Percentiles rank a stretch among this genome's conserved stretches.
Conservation (phyloP, 2,329 filamentous ascomycete genomes). For the Rugonectria rugulosa region DNA sequence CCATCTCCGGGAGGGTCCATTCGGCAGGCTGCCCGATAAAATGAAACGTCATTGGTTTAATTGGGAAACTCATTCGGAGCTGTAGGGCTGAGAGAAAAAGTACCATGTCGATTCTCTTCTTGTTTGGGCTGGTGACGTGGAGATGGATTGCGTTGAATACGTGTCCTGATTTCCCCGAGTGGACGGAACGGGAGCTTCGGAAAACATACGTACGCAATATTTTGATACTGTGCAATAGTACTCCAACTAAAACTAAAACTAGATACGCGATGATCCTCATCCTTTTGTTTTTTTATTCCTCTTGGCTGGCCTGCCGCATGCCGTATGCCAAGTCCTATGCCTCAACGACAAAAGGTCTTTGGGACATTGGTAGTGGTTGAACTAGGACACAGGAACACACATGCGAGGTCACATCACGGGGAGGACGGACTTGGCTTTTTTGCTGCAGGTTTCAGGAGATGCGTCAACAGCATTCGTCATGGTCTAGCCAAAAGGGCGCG, state of each 20-base stretch:
- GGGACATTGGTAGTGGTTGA: too few species aligned
- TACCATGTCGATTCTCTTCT: not conserved
- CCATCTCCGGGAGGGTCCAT: constrained; percentile 25
- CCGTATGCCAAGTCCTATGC: not conserved
- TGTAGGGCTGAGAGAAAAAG: constrained; percentile 27
- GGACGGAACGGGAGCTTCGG: not conserved
- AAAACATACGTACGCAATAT: not conserved
- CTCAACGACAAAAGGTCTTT: not conserved
- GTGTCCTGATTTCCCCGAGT: constrained; percentile 10
- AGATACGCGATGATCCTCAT: too few species aligned
- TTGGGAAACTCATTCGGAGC: not conserved
- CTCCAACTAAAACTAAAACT: too few species aligned
- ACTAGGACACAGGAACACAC: not conserved
- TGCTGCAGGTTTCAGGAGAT: constrained; percentile 26
- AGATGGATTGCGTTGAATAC: constrained; percentile 34
- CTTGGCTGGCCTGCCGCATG: constrained; percentile 5
- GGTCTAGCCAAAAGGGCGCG: constrained; percentile 1
- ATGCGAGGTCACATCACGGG: not conserved
- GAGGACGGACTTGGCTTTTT: not conserved
- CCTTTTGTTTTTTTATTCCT: not conserved
- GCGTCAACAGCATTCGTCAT: constrained; percentile 20
- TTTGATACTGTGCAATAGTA: too few species aligned
- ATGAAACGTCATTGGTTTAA: constrained; percentile 32
- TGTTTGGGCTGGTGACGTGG: constrained; percentile 6
- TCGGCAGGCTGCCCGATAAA: constrained; percentile 42